A percentile compares a stretch with the other conserved stretches of the same genome.
These are phyloP conservation scores for Pelargonium hybrid DNA, from an alignment of 441 rosid species.

Conservation along the genomic window DNA sequence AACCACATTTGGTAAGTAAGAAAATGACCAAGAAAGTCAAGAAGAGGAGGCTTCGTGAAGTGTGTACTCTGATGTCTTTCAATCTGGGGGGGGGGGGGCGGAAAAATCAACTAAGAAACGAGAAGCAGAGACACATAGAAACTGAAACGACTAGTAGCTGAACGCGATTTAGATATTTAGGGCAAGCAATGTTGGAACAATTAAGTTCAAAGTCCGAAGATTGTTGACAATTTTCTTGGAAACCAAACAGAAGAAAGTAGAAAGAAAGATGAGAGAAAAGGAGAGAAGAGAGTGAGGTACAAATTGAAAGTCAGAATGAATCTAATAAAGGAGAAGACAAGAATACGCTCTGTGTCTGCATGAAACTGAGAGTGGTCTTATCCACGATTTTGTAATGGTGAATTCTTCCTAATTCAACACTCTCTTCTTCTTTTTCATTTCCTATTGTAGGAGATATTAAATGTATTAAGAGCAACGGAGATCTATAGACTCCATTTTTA, in stretches of 20 bases:
- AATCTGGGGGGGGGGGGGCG: too few relatives aligned
- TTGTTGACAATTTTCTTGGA: slow-evolving; percentile 4
- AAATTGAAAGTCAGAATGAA: not conserved
- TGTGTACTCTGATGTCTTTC: not conserved
- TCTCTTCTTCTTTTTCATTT: not conserved
- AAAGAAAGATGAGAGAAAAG: slow-evolving; percentile 6
- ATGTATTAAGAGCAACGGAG: too few relatives aligned
- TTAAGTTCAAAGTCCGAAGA: not conserved
- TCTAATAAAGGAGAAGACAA: not conserved
- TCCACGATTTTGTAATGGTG: not conserved
- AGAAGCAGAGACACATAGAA: too few relatives aligned
- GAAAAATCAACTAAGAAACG: not conserved
- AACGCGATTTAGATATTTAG: not conserved
- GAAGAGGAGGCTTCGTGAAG: slow-evolving; percentile 5
- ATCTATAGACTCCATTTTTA: too few relatives aligned
- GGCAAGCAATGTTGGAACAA: slow-evolving; percentile 1
- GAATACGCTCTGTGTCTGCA: not conserved
- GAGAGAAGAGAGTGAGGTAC: not conserved
- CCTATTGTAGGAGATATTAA: too few relatives aligned
- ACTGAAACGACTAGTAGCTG: not conserved
- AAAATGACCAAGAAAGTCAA: slow-evolving; percentile 8
- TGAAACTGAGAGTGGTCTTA: not conserved
- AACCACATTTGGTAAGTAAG: slow-evolving; percentile 3
- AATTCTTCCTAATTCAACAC: not conserved
- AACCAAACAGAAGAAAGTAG: slow-evolving; percentile 15